Evolutionary conservation across 2,329 filamentous ascomycete genomes (phyloP).

Genomic region (Colletotrichum higginsianum): DNA sequence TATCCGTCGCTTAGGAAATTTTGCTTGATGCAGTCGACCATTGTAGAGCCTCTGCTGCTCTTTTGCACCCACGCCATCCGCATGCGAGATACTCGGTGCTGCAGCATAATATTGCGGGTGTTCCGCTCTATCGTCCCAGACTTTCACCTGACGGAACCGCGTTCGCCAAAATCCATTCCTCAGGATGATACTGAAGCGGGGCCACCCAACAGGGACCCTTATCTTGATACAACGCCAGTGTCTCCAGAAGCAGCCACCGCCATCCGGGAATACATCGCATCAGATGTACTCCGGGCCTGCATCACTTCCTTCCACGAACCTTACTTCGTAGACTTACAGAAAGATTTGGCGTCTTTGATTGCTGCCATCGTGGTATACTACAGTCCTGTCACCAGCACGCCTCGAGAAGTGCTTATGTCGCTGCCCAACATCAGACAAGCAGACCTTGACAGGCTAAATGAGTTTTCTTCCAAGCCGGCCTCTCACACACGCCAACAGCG

Average conservation of each 20-base stretch:
- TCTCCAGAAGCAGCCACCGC: constrained; percentile 70
- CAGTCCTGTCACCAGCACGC: constrained; percentile 77
- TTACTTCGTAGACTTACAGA: constrained; percentile 97
- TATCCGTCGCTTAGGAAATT: constrained; percentile 82
- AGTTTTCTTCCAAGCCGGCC: constrained; percentile 70
- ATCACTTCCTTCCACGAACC: constrained; percentile 93
- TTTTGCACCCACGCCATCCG: constrained; percentile 93
- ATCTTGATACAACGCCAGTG: constrained; percentile 61
- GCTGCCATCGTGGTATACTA: constrained; percentile 88
- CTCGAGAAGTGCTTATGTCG: constrained; percentile 81
- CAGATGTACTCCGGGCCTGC: constrained; percentile 89
- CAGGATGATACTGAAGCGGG: constrained; percentile 47
- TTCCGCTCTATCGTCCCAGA: constrained; percentile 88
- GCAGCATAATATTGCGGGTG: constrained; percentile 87
- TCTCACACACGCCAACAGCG: constrained; percentile 83
- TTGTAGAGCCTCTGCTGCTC: constrained; percentile 89
- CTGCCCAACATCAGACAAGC: constrained; percentile 81
- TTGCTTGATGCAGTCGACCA: constrained; percentile 81
- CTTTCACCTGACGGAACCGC: constrained; percentile 65
- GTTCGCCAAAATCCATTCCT: constrained; percentile 47
- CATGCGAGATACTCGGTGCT: constrained; percentile 91
- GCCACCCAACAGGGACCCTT: constrained; percentile 32
- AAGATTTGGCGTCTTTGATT: constrained; percentile 90
- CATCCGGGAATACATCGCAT: constrained; percentile 91
- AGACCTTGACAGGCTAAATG: constrained; percentile 76